These are phyloP conservation scores for Paecilomyces variotii DNA, from an alignment of 2,329 filamentous ascomycete genomes.

Conservation along the genomic window DNA sequence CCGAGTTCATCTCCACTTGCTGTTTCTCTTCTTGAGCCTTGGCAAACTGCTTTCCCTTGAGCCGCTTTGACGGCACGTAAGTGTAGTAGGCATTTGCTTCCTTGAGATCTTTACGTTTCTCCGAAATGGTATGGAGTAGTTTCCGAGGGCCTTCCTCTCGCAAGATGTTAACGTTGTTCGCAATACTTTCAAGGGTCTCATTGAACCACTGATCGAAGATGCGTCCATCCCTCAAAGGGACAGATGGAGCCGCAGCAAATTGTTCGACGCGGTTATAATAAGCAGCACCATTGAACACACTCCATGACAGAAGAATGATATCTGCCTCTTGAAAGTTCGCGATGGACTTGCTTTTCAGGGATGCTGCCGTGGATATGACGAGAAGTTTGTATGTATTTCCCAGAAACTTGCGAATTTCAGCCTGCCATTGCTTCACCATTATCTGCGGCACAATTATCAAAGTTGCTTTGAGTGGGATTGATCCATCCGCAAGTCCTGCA, in stretches of 20 bases:
- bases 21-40: slow-evolving; percentile 9
- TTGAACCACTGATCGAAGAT: slow-evolving; percentile 49
- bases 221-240: slow-evolving; percentile 34
- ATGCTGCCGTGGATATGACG: slow-evolving; percentile 29
- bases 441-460: slow-evolving; percentile 51
- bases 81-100: slow-evolving; percentile 30
- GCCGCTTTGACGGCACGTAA: slow-evolving; percentile 26
- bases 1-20: slow-evolving; percentile 3
- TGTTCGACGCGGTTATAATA: slow-evolving; percentile 46
- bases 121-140: slow-evolving; percentile 23
- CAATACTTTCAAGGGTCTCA: slow-evolving; percentile 35
- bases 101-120: slow-evolving; percentile 21
- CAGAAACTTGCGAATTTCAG: slow-evolving; percentile 47
- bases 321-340: slow-evolving; percentile 40
- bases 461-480: slow-evolving; percentile 47
- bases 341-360: slow-evolving; percentile 38
- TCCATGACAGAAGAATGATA: slow-evolving; percentile 50
- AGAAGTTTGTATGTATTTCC: slow-evolving; percentile 37
- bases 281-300: slow-evolving; percentile 36
- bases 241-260: slow-evolving; percentile 42
- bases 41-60: slow-evolving; percentile 20
- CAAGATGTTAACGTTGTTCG: slow-evolving; percentile 32
- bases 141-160: slow-evolving; percentile 17
- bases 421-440: slow-evolving; percentile 51
- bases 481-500: slow-evolving; percentile 8